These are phyloP conservation scores for Gloeophyllum trabeum DNA, from an alignment of 768 basidiomycete genomes.

Conservation along the genomic window DNA sequence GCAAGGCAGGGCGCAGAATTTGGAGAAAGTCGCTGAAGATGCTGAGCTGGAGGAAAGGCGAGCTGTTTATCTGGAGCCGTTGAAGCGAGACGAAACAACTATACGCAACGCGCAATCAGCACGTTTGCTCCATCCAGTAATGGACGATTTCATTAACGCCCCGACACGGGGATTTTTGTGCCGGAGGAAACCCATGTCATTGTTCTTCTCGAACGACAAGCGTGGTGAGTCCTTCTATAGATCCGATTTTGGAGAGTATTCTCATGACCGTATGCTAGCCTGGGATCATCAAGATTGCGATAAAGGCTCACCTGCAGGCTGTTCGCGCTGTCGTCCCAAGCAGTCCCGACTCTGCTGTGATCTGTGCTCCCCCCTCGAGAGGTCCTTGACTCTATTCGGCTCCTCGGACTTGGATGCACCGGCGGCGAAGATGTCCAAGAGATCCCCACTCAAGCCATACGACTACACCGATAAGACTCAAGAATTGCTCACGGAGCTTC, in stretches of 20 bases:
- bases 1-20: too few species aligned
- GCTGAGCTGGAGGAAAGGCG: not conserved
- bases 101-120: not conserved
- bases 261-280: not conserved
- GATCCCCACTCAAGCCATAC: not conserved
- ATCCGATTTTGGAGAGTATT: not conserved
- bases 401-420: not conserved
- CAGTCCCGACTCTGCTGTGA: not conserved
- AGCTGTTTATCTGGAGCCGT: not conserved
- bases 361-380: not conserved
- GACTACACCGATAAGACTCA: not conserved
- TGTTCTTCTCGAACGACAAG: constrained; percentile 8
- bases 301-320: not conserved
- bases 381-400: not conserved
- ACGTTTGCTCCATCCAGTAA: not conserved
- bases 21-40: not conserved
- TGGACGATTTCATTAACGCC: constrained; percentile 1
- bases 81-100: not conserved
- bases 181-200: not conserved
- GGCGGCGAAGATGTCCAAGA: not conserved
- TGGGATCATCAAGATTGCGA: not conserved
- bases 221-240: constrained; percentile 9
- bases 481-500: not conserved
- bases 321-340: not conserved
- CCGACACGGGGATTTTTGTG: not conserved